A percentile compares a stretch with the other conserved stretches of the same genome.
Conservation (phyloP, 495 filamentous ascomycete genomes). For the Xylona heveae region DNA sequence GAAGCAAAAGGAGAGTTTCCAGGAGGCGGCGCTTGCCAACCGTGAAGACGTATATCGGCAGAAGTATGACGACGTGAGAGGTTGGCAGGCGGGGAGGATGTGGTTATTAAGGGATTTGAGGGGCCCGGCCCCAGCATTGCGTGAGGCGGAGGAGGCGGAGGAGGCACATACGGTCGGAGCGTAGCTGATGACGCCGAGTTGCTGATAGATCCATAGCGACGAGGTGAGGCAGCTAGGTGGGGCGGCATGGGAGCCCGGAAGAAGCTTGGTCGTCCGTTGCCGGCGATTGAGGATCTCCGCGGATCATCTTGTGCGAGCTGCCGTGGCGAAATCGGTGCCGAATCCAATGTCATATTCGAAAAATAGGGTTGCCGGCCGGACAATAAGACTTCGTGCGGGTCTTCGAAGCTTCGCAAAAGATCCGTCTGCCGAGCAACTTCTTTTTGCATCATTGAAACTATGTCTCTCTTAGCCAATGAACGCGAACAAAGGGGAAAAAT, state of each 20-base stretch:
- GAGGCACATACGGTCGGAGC: constrained; percentile 44
- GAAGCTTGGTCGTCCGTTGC: constrained; percentile 24
- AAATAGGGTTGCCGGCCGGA: constrained; percentile 59
- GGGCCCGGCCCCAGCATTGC: no score
- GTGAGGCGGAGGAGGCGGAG: constrained; percentile 33
- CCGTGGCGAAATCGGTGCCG: constrained; percentile 72
- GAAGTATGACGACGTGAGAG: constrained; percentile 79
- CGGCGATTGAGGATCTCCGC: constrained; percentile 35
- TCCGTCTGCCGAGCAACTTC: constrained; percentile 78
- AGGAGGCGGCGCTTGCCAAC: constrained; percentile 58
- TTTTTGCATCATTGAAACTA: constrained; percentile 60
- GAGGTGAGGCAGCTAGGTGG: constrained; percentile 54
- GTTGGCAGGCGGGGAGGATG: constrained; percentile 54
- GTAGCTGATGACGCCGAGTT: constrained; percentile 49
- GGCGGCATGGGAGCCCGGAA: constrained; percentile 64
- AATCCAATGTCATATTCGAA: constrained; percentile 42
- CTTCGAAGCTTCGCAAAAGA: constrained; percentile 44
- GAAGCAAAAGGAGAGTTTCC: constrained; percentile 50
- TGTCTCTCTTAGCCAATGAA: background rate
- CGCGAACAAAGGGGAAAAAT: background rate
- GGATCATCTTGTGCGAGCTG: constrained; percentile 74
- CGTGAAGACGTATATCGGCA: constrained; percentile 79
- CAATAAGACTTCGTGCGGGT: constrained; percentile 53
- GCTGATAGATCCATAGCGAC: constrained; percentile 73
- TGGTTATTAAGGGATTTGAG: constrained; percentile 57